Conservation (phyloP, 768 basidiomycete species). For the Guyanaporus albipodus region DNA sequence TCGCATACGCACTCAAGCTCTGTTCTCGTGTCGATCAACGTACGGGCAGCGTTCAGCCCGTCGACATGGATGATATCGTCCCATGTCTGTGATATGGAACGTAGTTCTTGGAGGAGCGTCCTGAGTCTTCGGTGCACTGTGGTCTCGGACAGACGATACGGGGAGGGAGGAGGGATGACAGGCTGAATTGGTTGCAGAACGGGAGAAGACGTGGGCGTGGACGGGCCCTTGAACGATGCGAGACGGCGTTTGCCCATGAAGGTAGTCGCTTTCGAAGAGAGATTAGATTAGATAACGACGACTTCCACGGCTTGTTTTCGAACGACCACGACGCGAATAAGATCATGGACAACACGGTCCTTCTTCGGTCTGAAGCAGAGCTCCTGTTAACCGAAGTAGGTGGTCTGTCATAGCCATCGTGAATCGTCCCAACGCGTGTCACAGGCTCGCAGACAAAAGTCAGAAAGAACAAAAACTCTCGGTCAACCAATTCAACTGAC, state of each 20-base stretch:
- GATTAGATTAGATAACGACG: conserved; percentile 22
- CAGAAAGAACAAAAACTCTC: conserved; percentile 61
- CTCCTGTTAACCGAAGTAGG: conserved; percentile 29
- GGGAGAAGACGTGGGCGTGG: conserved; percentile 68
- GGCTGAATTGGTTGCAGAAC: conserved; percentile 41
- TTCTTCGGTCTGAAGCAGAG: conserved; percentile 31
- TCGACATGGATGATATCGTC: conserved; percentile 78
- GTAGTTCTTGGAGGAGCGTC: conserved; percentile 63
- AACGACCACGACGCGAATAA: conserved; percentile 1
- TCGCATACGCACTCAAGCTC: conserved; percentile 70
- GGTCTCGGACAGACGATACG: conserved; percentile 51
- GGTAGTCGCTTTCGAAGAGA: not conserved
- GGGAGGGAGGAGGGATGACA: conserved; percentile 39
- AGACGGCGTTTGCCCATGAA: conserved; percentile 55
- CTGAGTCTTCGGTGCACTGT: conserved; percentile 80
- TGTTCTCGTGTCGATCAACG: conserved; percentile 72
- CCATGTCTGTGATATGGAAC: conserved; percentile 65
- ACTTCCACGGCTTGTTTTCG: too few relatives aligned
- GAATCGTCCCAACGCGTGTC: conserved; percentile 1
- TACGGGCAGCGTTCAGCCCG: conserved; percentile 70
- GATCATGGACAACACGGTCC: conserved; percentile 26
- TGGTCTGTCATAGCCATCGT: not conserved
- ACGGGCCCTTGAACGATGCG: conserved; percentile 77
- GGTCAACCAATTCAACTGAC: conserved; percentile 77
- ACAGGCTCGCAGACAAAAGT: conserved; percentile 70